Conservation (phyloP, 139 green algal species). For the Chlamydomonas schloesseri region DNA sequence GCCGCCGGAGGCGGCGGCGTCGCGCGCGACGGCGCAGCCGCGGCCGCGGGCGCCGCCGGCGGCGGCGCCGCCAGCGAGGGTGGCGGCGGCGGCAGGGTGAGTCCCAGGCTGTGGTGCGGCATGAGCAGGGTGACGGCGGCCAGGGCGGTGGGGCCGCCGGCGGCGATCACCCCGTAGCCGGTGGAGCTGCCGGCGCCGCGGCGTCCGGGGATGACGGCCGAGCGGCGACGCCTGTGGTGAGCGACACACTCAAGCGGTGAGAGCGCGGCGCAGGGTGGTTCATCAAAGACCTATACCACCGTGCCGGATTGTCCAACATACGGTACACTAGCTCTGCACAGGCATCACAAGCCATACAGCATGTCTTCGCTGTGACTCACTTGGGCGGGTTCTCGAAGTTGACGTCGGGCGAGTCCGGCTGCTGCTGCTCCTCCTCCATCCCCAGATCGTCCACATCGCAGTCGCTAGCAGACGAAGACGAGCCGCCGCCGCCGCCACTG, state of each 20-base stretch:
- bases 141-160: neutral
- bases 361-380: no score
- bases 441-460: conserved; percentile 8
- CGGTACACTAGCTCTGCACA: no score
- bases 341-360: no score
- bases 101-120: neutral
- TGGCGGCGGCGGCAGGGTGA: neutral
- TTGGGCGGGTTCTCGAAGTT: conserved; percentile 44
- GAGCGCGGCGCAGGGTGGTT: neutral
- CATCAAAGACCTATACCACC: neutral
- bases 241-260: neutral
- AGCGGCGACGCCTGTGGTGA: conserved; percentile 16
- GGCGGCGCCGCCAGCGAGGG: neutral
- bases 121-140: conserved; percentile 19
- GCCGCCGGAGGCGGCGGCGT: neutral
- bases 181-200: neutral
- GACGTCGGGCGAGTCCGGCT: neutral
- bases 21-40: neutral
- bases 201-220: neutral
- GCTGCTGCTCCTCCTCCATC: neutral
- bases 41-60: no score
- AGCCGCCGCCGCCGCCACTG: no score
- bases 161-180: neutral
- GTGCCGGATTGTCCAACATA: neutral
- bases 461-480: no score